Evolutionary conservation across 768 basidiomycete genomes (phyloP), one percentile per base, ranked within the genome.

Genomic region (Dentipellis sp.): DNA sequence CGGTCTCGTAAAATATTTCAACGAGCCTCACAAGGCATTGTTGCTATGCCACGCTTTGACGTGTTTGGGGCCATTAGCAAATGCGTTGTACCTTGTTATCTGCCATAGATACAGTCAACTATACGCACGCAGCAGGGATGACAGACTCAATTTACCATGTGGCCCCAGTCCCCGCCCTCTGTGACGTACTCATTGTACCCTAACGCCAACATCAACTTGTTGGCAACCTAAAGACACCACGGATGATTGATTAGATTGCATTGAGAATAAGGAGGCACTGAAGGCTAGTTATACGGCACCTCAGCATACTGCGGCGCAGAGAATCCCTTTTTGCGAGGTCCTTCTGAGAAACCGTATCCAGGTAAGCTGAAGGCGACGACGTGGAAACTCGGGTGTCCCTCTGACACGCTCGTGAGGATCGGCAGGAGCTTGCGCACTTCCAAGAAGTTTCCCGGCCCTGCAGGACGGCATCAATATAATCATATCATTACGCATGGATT

Each of bases 381-480:
- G 59, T 85, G 81, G 64, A 86, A 86, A 52, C 74, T 78, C 1
- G 82, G 83, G 4, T 78, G 71, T 0, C 72, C 67, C 1, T 69
- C 54, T 1, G 73, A 71, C 0, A 68, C 65, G 19, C 71, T 65
- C 0, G 75, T 71, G 57, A 87, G 67, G 4, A 82, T 63, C 2
- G 82, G 79, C 0, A 86, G 66, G 4, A 86, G 68, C 68, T 84
- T 85, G 42, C 69, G 64, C 8, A 75, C 78, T 68, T 86, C 82
- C 19, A 77, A 54, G 64, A 83, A 81, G 54, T 76, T 73, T 53
- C 84, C 83, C 0, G 83, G 82, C 84, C 84, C 82, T 82, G 56
- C 11, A n/a, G 5, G n/a, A 65, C 11, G 68, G 47, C 22, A 69
- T 40, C 14, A 65, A 66, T 23, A 68, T 63, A 9, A 64, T 64